Evolutionary conservation across 1,284 basidiomycete genomes (phyloP), one percentile per base, ranked within the genome.

Genomic region (Dichomitus squalens): DNA sequence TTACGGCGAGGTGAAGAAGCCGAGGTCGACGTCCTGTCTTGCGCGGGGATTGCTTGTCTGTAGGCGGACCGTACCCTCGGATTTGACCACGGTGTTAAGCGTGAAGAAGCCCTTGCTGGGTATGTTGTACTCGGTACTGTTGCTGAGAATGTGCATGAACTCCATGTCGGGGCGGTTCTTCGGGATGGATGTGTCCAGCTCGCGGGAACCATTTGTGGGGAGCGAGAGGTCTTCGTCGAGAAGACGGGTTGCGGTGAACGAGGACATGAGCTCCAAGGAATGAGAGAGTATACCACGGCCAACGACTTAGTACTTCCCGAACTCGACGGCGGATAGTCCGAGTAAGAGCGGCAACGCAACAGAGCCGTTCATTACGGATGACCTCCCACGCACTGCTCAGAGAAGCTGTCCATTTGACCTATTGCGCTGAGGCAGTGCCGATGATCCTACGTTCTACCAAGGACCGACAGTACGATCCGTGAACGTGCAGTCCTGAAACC

Each of bases 81-180:
- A 73, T 35, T 68, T 64, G 9, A 70, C 59, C 2, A 68, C 65
- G 53, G 59, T 64, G 12, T 74, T 65, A 57, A 74, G 64, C 3
- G 69, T 63, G 64, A 74, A 67, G 20, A 64, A 63, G 7, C 63
- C 67, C 33, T 64, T 67, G 27, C 53, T 54, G 5, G 65, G 49
- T 12, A 57, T 49, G 49, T 68, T 62, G 48, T 50, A 36, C 52
- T 61, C 62, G 1, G 55, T 57, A 43, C 44, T 52, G 49, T 57
- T 55, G 53, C 49, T 54, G 33, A 58, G 36, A 33, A 72, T 63
- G 33, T 71, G 66, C 66, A 75, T 74, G 55, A 76, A 65, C 63
- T 76, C 74, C 43, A 76, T 66, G 56, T 76, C 74, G 7, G 75
- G 73, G 9, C 72, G 53, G 36, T 70, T 70, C 8, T 57, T 58